Percentiles rank a stretch among this genome's conserved stretches.
These are phyloP conservation scores for Citeromyces nyonsensis DNA, from an alignment of 805 yeast genomes.

Conservation along the genomic window DNA sequence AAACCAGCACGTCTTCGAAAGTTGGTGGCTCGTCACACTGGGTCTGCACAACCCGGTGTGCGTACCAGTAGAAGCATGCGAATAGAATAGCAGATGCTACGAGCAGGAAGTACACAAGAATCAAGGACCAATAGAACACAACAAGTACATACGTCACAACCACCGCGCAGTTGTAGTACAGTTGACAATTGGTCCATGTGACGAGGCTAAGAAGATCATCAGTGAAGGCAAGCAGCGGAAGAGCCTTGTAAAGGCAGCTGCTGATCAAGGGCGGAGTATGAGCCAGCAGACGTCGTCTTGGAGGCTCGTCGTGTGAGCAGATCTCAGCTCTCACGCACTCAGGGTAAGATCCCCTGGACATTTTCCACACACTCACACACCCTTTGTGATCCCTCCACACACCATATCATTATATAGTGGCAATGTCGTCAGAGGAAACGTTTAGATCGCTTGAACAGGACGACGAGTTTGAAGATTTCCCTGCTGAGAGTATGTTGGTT, in stretches of 20 bases:
- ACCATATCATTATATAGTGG: neutral
- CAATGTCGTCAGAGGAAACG: conserved; percentile 8
- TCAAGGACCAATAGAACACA: conserved; percentile 25
- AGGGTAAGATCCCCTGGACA: too few relatives aligned
- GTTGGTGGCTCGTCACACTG: conserved; percentile 22
- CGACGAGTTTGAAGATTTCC: conserved; percentile 95
- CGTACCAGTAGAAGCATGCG: conserved; percentile 27
- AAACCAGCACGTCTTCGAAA: conserved; percentile 32
- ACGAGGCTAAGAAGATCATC: conserved; percentile 27
- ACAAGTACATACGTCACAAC: conserved; percentile 20
- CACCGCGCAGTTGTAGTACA: conserved; percentile 26
- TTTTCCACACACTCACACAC: too few relatives aligned
- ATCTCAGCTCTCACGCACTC: too few relatives aligned
- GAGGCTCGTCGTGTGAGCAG: conserved; percentile 1
- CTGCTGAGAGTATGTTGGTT: conserved; percentile 45
- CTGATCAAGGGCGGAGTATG: conserved; percentile 24
- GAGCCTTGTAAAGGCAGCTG: conserved; percentile 26
- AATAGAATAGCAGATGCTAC: conserved; percentile 17
- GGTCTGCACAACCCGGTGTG: conserved; percentile 18
- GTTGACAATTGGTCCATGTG: conserved; percentile 41
- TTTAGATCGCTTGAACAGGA: conserved; percentile 82
- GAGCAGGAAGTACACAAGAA: conserved; percentile 22
- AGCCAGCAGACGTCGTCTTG: conserved; percentile 6
- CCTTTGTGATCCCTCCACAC: too few relatives aligned
- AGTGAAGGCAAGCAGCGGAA: conserved; percentile 27